Conservation (phyloP, 23 red algal species). For the Gracilaria domingensis region DNA sequence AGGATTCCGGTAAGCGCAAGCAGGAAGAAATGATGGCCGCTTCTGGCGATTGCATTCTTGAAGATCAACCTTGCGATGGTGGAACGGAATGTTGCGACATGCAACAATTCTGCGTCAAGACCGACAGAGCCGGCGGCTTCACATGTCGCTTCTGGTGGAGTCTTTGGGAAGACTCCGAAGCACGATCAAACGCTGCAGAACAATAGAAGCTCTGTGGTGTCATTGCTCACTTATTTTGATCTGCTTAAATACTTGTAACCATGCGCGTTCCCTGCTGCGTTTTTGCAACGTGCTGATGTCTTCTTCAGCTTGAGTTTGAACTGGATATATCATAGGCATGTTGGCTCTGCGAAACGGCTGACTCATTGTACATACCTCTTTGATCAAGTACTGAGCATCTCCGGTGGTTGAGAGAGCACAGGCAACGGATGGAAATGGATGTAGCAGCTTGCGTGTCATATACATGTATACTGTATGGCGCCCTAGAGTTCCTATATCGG, state of each 20-base stretch:
- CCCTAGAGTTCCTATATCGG: no score
- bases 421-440: neutral
- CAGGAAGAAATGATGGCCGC: constrained; percentile 31
- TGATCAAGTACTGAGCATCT: neutral
- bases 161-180: constrained; percentile 59
- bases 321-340: no score
- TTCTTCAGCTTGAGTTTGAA: no score
- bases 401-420: neutral
- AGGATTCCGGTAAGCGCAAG: constrained; percentile 35
- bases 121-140: constrained; percentile 15
- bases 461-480: no score
- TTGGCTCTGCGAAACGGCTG: neutral
- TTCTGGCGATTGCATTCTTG: constrained; percentile 32
- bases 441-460: no score
- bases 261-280: neutral
- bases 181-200: neutral
- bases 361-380: neutral
- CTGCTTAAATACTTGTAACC: neutral
- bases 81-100: constrained; percentile 33
- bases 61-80: constrained; percentile 33
- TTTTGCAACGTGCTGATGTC: no score
- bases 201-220: neutral
- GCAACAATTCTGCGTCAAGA: constrained; percentile 40
- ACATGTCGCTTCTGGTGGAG: constrained; percentile 74
- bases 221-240: neutral